These are phyloP conservation scores for Geotrichum phurueaensis DNA, from an alignment of 1,139 yeast genomes.

Conservation along the genomic window DNA sequence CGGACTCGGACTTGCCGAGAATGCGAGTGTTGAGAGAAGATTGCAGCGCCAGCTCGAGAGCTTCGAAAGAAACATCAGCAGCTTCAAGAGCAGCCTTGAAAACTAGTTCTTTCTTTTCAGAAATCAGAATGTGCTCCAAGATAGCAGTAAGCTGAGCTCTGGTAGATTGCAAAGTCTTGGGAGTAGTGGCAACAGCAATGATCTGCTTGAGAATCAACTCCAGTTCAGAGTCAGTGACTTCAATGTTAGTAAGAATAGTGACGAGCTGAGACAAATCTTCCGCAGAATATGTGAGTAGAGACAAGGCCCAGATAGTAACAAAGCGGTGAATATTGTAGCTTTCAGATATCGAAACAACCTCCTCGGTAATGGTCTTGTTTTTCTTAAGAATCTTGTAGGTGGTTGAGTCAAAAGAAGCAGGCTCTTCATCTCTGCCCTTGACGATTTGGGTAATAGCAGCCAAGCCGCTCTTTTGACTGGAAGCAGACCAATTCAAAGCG, in stretches of 20 bases:
- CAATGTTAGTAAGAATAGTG: slow-evolving; percentile 25
- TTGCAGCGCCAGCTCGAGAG: slow-evolving; percentile 65
- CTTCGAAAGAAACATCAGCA: slow-evolving; percentile 42
- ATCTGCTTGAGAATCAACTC: slow-evolving; percentile 15
- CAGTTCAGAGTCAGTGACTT: slow-evolving; percentile 22
- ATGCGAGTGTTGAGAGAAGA: slow-evolving; percentile 42
- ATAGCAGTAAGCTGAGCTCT: slow-evolving; percentile 19
- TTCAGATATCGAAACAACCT: slow-evolving; percentile 25
- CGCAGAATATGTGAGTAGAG: slow-evolving; percentile 24
- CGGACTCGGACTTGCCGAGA: slow-evolving; percentile 2
- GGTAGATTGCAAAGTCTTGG: slow-evolving; percentile 1
- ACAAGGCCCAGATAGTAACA: slow-evolving; percentile 28
- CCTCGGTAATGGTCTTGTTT: slow-evolving; percentile 7
- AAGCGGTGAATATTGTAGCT: slow-evolving; percentile 32
- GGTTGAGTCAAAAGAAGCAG: slow-evolving; percentile 22
- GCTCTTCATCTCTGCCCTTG: slow-evolving; percentile 20
- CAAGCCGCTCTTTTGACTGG: slow-evolving; percentile 34
- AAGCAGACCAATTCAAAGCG: slow-evolving; percentile 41
- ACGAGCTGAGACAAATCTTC: slow-evolving; percentile 26
- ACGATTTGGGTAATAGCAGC: slow-evolving; percentile 38
- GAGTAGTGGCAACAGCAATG: slow-evolving; percentile 9
- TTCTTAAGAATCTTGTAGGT: slow-evolving; percentile 26
- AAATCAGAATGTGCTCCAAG: slow-evolving; percentile 35
- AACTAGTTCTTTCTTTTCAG: slow-evolving; percentile 36
- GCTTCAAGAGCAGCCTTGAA: slow-evolving; percentile 42